Evolutionary conservation across 371 early-diverging fungal species (phyloP), one percentile per base, ranked within the genome.

Genomic region (Apophysomyces elegans): DNA sequence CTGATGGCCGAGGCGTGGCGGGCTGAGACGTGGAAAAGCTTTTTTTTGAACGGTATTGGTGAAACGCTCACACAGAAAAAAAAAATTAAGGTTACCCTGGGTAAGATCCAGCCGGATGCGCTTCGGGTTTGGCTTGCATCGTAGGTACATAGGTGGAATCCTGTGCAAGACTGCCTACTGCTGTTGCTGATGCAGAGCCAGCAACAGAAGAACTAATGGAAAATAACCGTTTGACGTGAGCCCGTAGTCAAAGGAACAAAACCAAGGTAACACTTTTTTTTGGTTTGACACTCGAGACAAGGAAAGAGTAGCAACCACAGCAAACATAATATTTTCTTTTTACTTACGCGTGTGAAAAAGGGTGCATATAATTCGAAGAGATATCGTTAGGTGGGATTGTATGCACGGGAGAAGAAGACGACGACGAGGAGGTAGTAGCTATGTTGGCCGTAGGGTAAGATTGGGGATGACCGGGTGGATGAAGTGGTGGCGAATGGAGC

Each of bases 21-120:
- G 70, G 70, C 58, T 69, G 65, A 38, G 70, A 69, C 45, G 32
- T 41, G 14, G 61, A 45, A 45, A 61, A 61, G 43, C 61, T 50
- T 50, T 45, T 26, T 45, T 50, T 50, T 21, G 54, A 21, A 50
- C 32, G 9, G 21, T 50, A 26, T 50, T 50, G 21, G 54, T 50
- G 54, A 50, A 50, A 50, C 54, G 21, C 54, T 50, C 54, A 21
- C 21, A 50, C 54, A 50, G 32, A 26, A 26, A 50, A 50, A 50
- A 47, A 50, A 50, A 50, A 21, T 59, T 38, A 59, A 59, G 38
- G 41, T 59, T 59, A 59, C 59, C 59, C 59, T 21, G 59, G 26
- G 43, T 59, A 59, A 16, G 59, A 43, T 59, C 59, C 43, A 37
- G 59, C 21, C 43, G 59, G 14, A 32, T 35, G 26, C 41, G 58